Conservation (phyloP, 169 alveolate genomes). For the Plasmodium vivax region DNA sequence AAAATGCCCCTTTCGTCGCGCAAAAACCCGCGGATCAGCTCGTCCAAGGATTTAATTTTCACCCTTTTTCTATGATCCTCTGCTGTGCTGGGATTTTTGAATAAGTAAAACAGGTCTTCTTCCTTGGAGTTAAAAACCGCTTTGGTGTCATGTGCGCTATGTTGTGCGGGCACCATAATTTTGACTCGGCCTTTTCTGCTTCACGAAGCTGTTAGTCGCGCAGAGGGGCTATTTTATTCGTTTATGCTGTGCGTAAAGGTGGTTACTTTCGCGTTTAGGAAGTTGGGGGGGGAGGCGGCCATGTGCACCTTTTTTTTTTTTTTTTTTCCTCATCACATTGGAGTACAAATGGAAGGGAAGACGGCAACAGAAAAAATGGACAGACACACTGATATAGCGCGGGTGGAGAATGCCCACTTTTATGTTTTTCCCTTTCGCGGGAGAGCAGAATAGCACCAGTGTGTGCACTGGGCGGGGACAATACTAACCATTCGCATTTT, state of each 20-base stretch:
- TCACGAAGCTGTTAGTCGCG: background rate
- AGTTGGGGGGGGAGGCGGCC: background rate
- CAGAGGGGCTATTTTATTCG: background rate
- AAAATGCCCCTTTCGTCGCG: background rate
- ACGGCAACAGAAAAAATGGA: background rate
- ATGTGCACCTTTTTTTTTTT: background rate
- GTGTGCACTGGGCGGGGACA: background rate
- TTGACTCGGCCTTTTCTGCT: background rate
- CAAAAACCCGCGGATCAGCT: constrained; percentile 11
- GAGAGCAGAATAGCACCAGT: background rate
- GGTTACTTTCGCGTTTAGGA: background rate
- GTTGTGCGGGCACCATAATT: background rate
- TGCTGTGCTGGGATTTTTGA: constrained; percentile 1
- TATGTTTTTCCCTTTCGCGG: background rate
- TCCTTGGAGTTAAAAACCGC: background rate
- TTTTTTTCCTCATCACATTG: background rate
- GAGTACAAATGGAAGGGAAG: background rate
- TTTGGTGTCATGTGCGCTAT: background rate
- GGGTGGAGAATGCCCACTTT: background rate
- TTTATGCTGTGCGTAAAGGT: background rate
- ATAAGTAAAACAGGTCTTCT: constrained; percentile 35
- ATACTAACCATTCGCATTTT: background rate
- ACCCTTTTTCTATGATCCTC: background rate
- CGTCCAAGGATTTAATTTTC: constrained; percentile 32
- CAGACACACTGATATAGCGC: background rate